Percentiles rank a stretch among this genome's conserved stretches.
phyloP scores from a whole-genome alignment of 139 green algal species.

The Astrephomene gubernaculifera region DNA sequence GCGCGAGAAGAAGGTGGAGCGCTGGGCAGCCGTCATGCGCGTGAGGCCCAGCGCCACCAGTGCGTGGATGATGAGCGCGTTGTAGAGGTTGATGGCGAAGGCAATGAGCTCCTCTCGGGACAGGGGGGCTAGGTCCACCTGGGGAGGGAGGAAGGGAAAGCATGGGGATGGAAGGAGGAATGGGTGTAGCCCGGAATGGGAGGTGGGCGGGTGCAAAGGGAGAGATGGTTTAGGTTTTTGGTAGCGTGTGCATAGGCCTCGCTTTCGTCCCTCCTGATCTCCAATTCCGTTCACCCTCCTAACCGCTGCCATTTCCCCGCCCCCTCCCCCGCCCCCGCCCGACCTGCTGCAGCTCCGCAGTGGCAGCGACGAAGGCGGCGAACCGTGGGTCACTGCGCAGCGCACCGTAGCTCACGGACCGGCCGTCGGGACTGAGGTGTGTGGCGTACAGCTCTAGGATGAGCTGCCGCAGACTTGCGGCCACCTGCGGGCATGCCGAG shows the following conservation, averaged over 20 bases:
- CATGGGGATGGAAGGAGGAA: not conserved
- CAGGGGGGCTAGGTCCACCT: constrained; percentile 76
- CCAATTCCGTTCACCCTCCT: too few relatives aligned
- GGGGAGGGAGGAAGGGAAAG: not conserved
- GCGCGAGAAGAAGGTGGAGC: constrained; percentile 61
- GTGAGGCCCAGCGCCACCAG: constrained; percentile 61
- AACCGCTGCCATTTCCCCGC: too few relatives aligned
- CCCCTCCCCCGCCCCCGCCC: not conserved
- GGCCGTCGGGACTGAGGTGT: constrained; percentile 74
- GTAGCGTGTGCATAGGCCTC: too few relatives aligned
- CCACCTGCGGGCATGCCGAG: constrained; percentile 63
- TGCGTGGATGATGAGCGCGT: constrained; percentile 89
- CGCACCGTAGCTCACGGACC: constrained; percentile 74
- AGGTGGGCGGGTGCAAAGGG: not conserved
- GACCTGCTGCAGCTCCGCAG: constrained; percentile 82
- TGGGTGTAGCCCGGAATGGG: not conserved
- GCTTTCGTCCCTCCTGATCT: too few relatives aligned
- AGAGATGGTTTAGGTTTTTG: too few relatives aligned
- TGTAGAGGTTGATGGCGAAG: constrained; percentile 97
- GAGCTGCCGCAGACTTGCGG: constrained; percentile 61
- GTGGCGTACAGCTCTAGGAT: constrained; percentile 86
- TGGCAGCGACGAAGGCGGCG: constrained; percentile 69
- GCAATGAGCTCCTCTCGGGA: constrained; percentile 73
- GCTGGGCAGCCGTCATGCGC: constrained; percentile 36
- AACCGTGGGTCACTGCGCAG: constrained; percentile 75